Evolutionary conservation across 805 yeast genomes (phyloP).

Genomic region (Suhomyces sp.): DNA sequence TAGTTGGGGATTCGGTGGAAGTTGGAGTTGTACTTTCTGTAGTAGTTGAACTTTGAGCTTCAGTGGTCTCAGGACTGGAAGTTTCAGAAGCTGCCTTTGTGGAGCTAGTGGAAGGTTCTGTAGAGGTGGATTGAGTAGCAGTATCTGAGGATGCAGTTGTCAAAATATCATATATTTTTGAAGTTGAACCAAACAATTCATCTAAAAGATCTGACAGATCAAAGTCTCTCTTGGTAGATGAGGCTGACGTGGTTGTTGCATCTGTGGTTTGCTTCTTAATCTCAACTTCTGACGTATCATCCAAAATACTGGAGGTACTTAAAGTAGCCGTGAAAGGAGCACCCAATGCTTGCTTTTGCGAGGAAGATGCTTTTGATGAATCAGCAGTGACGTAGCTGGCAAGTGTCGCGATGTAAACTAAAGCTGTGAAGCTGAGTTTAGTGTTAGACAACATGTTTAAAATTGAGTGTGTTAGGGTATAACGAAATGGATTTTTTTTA

Average conservation of each 20-base stretch:
- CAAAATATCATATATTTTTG: background rate
- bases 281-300: background rate
- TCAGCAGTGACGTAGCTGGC: conserved; percentile 2
- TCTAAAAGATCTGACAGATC: background rate
- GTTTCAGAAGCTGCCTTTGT: background rate
- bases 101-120: background rate
- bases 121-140: background rate
- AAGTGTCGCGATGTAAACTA: conserved; percentile 4
- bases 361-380: background rate
- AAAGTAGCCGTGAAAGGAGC: background rate
- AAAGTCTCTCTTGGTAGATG: background rate
- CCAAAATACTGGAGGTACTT: background rate
- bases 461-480: background rate
- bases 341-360: conserved; percentile 1
- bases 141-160: background rate
- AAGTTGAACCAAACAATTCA: background rate
- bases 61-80: background rate
- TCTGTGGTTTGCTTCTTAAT: background rate
- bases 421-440: conserved; percentile 8
- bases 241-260: background rate
- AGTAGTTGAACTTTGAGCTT: background rate
- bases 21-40: background rate
- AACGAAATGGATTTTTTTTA: conserved; percentile 5
- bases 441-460: conserved; percentile 4
- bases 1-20: background rate